phyloP scores from a whole-genome alignment of 345 rosid species.

The Conringia planisiliqua region DNA sequence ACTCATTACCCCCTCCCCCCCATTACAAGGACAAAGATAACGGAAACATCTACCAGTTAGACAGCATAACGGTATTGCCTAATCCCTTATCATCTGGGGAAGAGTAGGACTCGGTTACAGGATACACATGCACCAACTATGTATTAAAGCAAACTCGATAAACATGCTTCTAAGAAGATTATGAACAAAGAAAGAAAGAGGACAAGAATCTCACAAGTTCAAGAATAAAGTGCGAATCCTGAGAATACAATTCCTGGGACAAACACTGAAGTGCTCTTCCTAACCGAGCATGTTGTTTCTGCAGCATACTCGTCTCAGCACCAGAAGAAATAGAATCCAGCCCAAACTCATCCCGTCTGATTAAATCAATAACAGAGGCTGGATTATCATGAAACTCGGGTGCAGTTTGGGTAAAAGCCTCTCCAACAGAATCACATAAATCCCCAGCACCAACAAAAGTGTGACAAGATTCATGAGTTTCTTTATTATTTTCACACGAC shows the following conservation, averaged over 20 bases:
- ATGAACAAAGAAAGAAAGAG: conserved; percentile 3
- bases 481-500: conserved; percentile 21
- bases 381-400: conserved; percentile 40
- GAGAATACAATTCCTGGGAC: conserved; percentile 94
- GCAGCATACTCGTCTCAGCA: conserved; percentile 64
- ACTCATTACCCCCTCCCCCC: neutral
- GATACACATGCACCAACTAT: neutral
- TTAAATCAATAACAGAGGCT: conserved; percentile 56
- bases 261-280: conserved; percentile 99
- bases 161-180: conserved; percentile 12
- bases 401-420: conserved; percentile 28
- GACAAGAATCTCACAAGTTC: conserved; percentile 69
- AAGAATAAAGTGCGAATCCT: conserved; percentile 97
- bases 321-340: conserved; percentile 60
- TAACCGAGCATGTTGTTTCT: conserved; percentile 95
- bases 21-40: neutral
- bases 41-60: neutral
- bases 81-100: neutral
- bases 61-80: conserved; percentile 6
- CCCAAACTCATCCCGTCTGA: conserved; percentile 91
- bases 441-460: conserved; percentile 24
- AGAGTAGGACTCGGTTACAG: neutral
- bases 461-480: conserved; percentile 30
- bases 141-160: neutral
- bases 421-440: conserved; percentile 31